Evolutionary conservation across 352 stramenopile species (phyloP), one percentile per base, ranked within the genome.

Genomic region (Globisporangium cylindrosporum): DNA sequence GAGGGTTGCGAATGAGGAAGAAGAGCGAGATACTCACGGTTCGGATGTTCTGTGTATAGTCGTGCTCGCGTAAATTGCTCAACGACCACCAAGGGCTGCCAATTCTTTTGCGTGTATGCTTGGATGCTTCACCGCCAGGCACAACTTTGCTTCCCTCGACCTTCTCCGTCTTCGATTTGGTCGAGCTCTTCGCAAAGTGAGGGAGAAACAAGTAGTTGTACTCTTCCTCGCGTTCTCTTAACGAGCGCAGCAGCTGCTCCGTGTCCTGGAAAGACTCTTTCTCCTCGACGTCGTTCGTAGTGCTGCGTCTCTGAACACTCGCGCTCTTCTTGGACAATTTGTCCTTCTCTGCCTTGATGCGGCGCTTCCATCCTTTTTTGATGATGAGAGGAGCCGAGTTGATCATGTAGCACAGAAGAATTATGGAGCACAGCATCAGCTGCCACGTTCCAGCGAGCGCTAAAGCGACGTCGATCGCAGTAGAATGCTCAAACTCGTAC

Each of bases 371-470:
- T 3, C 81, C 80, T 65, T 90, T 87, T 65, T 90, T 89, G 24
- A 93, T 83, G 6, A 90, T 46, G 24, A 91, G 59, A 8, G 84
- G 84, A 1, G 82, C 84, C 15, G 80, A 87, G 57, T 93, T 93
- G 41, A 88, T 71, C 57, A 88, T 67, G 59, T 91, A 89, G 58
- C 81, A 88, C 3, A 81, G n/a, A 27, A 93, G 32, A 12, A 88
- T 77, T 34, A 81, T 60, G 9, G 43, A 70, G 29, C 81, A 91
- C 3, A 90, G 36, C 22, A 82, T 66, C 34, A 91, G 70, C 41
- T 90, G 76, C n/a, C 88, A 48, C 20, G 78, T 80, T 0, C 84
- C 84, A 12, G 72, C 82, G 9, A 88, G n/a, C 3, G 75, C 71
- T 24, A 92, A 49, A 0, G 60, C 69, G 32, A 75, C 58, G 57